Evolutionary conservation across 192 early-diverging fungal genomes (phyloP).

Genomic region (Entomortierella beljakovae): DNA sequence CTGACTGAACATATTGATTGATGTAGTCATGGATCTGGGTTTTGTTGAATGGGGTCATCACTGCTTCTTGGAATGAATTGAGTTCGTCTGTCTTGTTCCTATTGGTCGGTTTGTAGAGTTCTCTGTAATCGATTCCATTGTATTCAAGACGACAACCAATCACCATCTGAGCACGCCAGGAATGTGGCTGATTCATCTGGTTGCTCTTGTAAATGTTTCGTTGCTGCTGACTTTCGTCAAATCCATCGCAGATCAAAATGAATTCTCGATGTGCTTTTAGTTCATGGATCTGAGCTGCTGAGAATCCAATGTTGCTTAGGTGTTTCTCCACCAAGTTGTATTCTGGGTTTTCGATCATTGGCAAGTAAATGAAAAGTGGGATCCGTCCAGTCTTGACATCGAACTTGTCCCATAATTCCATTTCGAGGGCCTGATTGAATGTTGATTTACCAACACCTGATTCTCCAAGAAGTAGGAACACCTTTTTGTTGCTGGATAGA

Average conservation of each 20-base stretch:
- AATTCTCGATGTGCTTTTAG: conserved; percentile 11
- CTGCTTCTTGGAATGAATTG: neutral
- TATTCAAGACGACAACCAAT: conserved; percentile 7
- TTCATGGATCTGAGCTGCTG: conserved; percentile 1
- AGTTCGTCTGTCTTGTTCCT: neutral
- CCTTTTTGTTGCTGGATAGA: conserved; percentile 4
- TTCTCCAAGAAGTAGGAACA: conserved; percentile 24
- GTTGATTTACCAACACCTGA: conserved; percentile 32
- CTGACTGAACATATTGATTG: neutral
- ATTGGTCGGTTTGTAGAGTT: neutral
- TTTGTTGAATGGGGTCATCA: conserved; percentile 5
- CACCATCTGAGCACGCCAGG: conserved; percentile 14
- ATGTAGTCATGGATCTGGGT: conserved; percentile 7
- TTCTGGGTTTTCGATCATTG: conserved; percentile 3
- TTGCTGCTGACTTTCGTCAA: conserved; percentile 10
- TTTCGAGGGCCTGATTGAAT: conserved; percentile 12
- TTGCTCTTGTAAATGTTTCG: conserved; percentile 18
- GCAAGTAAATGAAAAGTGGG: conserved; percentile 21
- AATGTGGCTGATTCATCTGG: conserved; percentile 3
- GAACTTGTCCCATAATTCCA: conserved; percentile 4
- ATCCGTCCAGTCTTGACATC: neutral
- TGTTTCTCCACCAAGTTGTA: conserved; percentile 8
- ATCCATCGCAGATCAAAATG: conserved; percentile 32
- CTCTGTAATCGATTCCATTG: conserved; percentile 3
- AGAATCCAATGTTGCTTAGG: neutral